phyloP scores from a whole-genome alignment of 2,329 filamentous ascomycete genomes.

The Geosmithia morbida region DNA sequence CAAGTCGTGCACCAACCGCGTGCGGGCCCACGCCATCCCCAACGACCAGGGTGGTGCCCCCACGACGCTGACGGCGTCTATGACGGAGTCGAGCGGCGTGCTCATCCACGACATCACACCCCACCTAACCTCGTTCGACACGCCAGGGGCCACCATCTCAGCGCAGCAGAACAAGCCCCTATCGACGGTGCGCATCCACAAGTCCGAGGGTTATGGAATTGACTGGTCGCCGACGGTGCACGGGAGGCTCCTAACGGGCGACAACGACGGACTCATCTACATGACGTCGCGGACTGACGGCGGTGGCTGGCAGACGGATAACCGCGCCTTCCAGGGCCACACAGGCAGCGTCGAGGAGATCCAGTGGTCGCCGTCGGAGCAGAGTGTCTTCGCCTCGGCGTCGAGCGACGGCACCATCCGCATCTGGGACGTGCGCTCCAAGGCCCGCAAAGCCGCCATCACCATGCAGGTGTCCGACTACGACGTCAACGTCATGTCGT shows the following conservation, averaged over 20 bases:
- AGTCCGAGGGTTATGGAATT: conserved; percentile 86
- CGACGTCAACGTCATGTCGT: conserved; percentile 94
- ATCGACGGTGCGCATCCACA: conserved; percentile 79
- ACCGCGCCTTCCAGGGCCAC: conserved; percentile 71
- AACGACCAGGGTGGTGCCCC: conserved; percentile 46
- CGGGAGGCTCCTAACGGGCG: conserved; percentile 81
- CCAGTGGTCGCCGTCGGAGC: conserved; percentile 91
- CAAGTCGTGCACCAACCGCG: conserved; percentile 80
- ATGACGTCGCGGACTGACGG: conserved; percentile 74
- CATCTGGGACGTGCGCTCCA: conserved; percentile 89
- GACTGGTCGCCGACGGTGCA: conserved; percentile 79
- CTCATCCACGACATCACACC: conserved; percentile 91
- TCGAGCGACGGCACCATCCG: conserved; percentile 90
- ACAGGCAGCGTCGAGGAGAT: conserved; percentile 80
- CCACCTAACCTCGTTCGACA: conserved; percentile 80
- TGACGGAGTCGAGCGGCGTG: conserved; percentile 81
- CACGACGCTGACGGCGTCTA: conserved; percentile 74
- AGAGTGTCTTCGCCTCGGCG: conserved; percentile 85
- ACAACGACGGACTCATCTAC: conserved; percentile 83
- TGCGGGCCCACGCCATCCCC: conserved; percentile 72
- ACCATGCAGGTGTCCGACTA: conserved; percentile 69
- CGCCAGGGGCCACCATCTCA: conserved; percentile 66
- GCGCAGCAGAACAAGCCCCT: conserved; percentile 79
- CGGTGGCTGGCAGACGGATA: conserved; percentile 81
- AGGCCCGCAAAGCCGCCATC: conserved; percentile 76